Conservation (phyloP, 805 yeast genomes). For the Wickerhamiella azymoides region DNA sequence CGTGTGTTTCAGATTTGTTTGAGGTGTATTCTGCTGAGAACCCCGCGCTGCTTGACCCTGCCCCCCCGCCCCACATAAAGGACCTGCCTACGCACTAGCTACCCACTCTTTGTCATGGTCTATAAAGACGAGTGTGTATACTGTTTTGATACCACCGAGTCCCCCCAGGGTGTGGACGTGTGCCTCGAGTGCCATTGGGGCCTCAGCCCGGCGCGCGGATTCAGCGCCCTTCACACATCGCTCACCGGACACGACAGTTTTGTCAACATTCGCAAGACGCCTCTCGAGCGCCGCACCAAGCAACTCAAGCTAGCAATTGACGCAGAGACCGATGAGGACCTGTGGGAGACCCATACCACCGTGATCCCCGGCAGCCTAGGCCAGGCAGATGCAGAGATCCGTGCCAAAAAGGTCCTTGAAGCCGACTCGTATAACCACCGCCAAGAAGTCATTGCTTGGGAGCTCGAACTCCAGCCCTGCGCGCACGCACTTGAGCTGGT, state of each 20-base stretch:
- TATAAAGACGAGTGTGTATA: slow-evolving; percentile 85
- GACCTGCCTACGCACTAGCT: too few species aligned
- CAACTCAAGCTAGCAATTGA: slow-evolving; percentile 57
- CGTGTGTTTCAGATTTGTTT: too few species aligned
- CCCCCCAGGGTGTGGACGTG: slow-evolving; percentile 50
- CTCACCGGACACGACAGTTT: slow-evolving; percentile 41
- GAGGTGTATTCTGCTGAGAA: too few species aligned
- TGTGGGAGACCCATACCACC: slow-evolving; percentile 35
- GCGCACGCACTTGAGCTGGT: slow-evolving; percentile 50
- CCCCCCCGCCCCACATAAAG: too few species aligned
- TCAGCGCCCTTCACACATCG: slow-evolving; percentile 42
- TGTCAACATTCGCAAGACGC: slow-evolving; percentile 42
- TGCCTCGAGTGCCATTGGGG: slow-evolving; percentile 52
- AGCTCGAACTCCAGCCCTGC: slow-evolving; percentile 71
- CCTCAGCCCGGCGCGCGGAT: slow-evolving; percentile 43
- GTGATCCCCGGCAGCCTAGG: slow-evolving; percentile 32
- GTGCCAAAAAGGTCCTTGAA: slow-evolving; percentile 28
- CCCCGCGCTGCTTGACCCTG: too few species aligned
- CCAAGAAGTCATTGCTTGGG: slow-evolving; percentile 82
- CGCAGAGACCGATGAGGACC: slow-evolving; percentile 48
- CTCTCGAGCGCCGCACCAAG: slow-evolving; percentile 24
- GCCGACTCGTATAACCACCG: slow-evolving; percentile 46
- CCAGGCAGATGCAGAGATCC: slow-evolving; percentile 13
- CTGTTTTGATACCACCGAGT: slow-evolving; percentile 57
- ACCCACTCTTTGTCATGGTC: slow-evolving; percentile 29